phyloP scores from a whole-genome alignment of 768 basidiomycete genomes.

The Tephrocybe sp. region DNA sequence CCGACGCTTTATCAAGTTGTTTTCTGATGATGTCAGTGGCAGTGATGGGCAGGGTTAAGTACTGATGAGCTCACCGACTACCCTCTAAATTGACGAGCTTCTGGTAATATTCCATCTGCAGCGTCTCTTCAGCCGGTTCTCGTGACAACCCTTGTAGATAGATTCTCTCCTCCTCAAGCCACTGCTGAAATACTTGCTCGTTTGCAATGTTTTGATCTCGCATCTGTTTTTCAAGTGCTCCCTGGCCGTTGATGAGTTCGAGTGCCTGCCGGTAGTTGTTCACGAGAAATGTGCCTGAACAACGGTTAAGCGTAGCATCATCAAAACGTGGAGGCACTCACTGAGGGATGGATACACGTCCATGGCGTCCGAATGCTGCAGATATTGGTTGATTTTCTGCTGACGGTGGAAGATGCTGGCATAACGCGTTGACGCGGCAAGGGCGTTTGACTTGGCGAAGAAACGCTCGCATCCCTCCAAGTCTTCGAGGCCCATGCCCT shows the following conservation, averaged over 20 bases:
- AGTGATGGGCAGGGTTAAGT: neutral
- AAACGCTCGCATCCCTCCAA: constrained; percentile 23
- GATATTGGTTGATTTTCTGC: constrained; percentile 21
- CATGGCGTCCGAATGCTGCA: constrained; percentile 6
- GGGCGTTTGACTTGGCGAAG: constrained; percentile 23
- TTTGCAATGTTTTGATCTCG: neutral
- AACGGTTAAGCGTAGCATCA: neutral
- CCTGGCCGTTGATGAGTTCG: neutral
- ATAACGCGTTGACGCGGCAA: constrained; percentile 15
- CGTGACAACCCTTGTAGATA: neutral
- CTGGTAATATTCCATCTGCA: constrained; percentile 8
- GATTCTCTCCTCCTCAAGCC: neutral
- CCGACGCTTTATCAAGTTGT: neutral
- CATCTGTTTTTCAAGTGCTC: constrained; percentile 2
- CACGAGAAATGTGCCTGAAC: constrained; percentile 1
- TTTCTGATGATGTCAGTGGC: neutral
- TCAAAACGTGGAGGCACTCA: neutral
- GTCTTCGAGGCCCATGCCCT: constrained; percentile 27
- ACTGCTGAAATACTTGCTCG: neutral
- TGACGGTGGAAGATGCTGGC: constrained; percentile 21
- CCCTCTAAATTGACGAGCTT: neutral
- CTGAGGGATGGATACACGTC: constrained; percentile 9
- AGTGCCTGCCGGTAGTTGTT: constrained; percentile 10
- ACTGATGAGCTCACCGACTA: neutral
- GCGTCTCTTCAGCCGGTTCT: constrained; percentile 3